Base-by-base conservation (phyloP, 2,329 filamentous ascomycete genomes). In the Diaporthe caulivora region DNA sequence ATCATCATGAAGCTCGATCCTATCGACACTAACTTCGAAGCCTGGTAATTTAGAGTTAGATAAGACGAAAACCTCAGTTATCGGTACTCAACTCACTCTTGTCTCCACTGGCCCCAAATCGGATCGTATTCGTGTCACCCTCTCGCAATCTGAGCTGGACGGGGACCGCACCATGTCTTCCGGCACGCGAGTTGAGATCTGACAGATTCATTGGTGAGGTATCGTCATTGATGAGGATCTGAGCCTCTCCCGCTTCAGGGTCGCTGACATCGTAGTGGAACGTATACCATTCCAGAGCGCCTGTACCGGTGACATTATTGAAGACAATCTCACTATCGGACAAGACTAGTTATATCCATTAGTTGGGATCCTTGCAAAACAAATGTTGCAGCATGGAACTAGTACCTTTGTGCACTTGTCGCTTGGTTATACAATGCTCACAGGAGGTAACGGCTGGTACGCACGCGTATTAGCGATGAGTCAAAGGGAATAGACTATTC, bases 261-360 rank as follows among this genome's bases (percentile, higher is more conserved):
- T 80, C 78, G 49, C 77, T 79, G 53, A 81, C 80, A 7, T 75
- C 78, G 75, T 83, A 84, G 75, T 83, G 81, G 72, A 84, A 78
- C 42, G 81, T 80, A 21, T 84, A 76, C 82, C 83, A 84, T 72
- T 84, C 80, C 15, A 78, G 73, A 21, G 76, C 74, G 29, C 82
- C 83, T 10, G 80, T 81, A 21, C 81, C 83, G 2, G 82, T 82
- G 17, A 84, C 77, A 67, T 84, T 84, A 37, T 76, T 76, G 77
- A 84, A 84, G 0, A 77, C 79, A n/a, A 82, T 75, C 57, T 80
- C 76, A 42, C 78, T 80, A 26, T 76, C 67, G 24, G 77, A 71
- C 24, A 73, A 73, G 60, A 79, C 78, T 80, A 62, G 9, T 44
- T 10, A 18, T 26, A 11, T 29, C 8, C 9, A 8, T 67, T 53